Evolutionary conservation across 306 rosid genomes (phyloP).

Genomic region (Pyrus communis): DNA sequence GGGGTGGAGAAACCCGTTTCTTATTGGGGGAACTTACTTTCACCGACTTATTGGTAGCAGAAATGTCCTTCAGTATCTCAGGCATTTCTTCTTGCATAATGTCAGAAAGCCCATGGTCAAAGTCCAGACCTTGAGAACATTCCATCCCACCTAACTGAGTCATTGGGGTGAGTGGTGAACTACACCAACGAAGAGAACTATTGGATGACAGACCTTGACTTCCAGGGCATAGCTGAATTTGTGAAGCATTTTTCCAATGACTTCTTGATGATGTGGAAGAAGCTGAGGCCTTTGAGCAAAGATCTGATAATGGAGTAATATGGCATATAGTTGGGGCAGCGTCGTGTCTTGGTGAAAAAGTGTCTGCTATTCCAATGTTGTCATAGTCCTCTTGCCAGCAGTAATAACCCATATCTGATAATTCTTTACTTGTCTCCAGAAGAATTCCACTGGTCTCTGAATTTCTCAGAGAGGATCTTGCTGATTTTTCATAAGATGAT

Average conservation of each 20-base stretch:
- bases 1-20: constrained; percentile 69
- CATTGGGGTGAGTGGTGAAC: constrained; percentile 48
- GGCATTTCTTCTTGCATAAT: constrained; percentile 54
- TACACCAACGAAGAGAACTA: constrained; percentile 28
- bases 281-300: constrained; percentile 3
- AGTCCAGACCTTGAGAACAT: constrained; percentile 9
- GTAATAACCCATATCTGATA: constrained; percentile 7
- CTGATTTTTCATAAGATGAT: constrained; percentile 15
- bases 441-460: constrained; percentile 12
- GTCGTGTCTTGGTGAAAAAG: constrained; percentile 19
- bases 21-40: constrained; percentile 60
- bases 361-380: constrained; percentile 9
- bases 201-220: constrained; percentile 17
- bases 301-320: constrained; percentile 20
- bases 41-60: constrained; percentile 27
- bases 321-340: constrained; percentile 5
- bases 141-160: constrained; percentile 21
- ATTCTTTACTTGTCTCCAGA: constrained; percentile 20
- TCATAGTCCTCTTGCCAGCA: constrained; percentile 19
- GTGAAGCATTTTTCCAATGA: constrained; percentile 14
- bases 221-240: constrained; percentile 14
- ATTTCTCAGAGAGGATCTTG: constrained; percentile 14
- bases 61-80: constrained; percentile 38
- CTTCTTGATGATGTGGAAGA: constrained; percentile 21
- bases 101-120: constrained; percentile 24